A percentile compares a stretch with the other conserved stretches of the same genome.
phyloP scores from a whole-genome alignment of 2,329 filamentous ascomycete genomes.

The Hymenoscyphus linearis region DNA sequence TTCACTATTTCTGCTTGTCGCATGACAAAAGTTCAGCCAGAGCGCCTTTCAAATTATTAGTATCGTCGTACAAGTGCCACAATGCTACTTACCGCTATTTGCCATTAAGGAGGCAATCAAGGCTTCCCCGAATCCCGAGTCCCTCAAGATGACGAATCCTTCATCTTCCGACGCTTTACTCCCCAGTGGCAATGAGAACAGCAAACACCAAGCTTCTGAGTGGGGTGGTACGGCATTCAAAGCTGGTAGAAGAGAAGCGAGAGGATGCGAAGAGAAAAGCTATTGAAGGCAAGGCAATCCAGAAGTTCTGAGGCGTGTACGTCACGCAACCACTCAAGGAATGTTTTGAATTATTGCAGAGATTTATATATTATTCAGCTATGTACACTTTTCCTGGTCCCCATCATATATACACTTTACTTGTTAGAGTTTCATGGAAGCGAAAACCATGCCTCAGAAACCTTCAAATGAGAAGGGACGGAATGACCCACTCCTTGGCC shows the following conservation, averaged over 20 bases:
- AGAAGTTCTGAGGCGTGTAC: background rate
- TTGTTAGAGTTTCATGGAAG: constrained; percentile 4
- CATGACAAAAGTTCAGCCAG: background rate
- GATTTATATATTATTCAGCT: background rate
- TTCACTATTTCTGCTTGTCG: background rate
- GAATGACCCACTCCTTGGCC: constrained; percentile 20
- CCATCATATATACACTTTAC: background rate
- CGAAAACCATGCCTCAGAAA: constrained; percentile 17
- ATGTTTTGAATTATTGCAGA: background rate
- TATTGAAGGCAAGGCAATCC: background rate
- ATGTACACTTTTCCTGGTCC: background rate
- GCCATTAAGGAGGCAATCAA: background rate
- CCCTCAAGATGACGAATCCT: background rate
- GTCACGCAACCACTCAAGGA: background rate
- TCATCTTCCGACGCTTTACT: background rate
- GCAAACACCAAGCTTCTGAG: background rate
- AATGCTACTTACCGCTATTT: background rate
- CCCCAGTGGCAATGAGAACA: background rate
- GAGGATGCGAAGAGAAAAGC: background rate
- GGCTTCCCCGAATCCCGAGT: background rate
- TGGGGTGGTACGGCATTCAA: background rate
- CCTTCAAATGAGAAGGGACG: constrained; percentile 16
- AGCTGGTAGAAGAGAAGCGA: background rate
- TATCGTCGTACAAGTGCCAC: background rate
- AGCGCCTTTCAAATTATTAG: background rate